Conservation (phyloP, 352 stramenopile species). For the Phytophthora hybrid region DNA sequence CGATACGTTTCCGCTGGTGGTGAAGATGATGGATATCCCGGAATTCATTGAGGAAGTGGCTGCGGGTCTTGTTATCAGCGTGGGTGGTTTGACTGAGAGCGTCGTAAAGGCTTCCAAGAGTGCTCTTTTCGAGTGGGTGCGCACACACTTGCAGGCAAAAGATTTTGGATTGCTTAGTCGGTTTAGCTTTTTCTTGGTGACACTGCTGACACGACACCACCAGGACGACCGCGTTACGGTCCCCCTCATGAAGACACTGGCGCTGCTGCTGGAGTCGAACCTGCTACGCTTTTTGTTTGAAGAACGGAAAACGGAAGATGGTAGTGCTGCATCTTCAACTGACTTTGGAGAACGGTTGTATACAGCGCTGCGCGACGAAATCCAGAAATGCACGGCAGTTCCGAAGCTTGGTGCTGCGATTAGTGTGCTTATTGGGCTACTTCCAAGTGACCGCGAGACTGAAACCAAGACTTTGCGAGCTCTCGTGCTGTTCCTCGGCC, state of each 20-base stretch:
- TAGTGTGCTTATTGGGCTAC: constrained; percentile 74
- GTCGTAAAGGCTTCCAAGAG: constrained; percentile 88
- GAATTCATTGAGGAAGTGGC: constrained; percentile 88
- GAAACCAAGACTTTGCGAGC: constrained; percentile 70
- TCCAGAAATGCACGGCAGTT: constrained; percentile 66
- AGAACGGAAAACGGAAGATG: constrained; percentile 39
- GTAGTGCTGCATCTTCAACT: constrained; percentile 20
- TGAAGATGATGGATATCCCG: constrained; percentile 87
- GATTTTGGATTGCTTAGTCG: constrained; percentile 72
- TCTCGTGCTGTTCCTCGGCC: constrained; percentile 78
- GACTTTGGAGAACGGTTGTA: constrained; percentile 74
- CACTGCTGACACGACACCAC: constrained; percentile 62
- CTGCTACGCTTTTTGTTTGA: constrained; percentile 70
- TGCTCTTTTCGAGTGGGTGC: constrained; percentile 72
- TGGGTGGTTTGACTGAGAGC: constrained; percentile 96
- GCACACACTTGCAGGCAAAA: constrained; percentile 54
- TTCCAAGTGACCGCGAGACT: constrained; percentile 68
- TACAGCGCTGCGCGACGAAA: constrained; percentile 69
- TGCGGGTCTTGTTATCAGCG: constrained; percentile 93
- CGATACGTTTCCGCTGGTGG: constrained; percentile 93
- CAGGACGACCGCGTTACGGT: constrained; percentile 87
- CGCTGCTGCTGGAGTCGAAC: constrained; percentile 74
- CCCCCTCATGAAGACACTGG: constrained; percentile 89
- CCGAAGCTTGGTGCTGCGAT: constrained; percentile 77
- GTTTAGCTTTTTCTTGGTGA: constrained; percentile 78